Conservation (phyloP, 2,329 filamentous ascomycete species). For the Xylariaceae sp. region DNA sequence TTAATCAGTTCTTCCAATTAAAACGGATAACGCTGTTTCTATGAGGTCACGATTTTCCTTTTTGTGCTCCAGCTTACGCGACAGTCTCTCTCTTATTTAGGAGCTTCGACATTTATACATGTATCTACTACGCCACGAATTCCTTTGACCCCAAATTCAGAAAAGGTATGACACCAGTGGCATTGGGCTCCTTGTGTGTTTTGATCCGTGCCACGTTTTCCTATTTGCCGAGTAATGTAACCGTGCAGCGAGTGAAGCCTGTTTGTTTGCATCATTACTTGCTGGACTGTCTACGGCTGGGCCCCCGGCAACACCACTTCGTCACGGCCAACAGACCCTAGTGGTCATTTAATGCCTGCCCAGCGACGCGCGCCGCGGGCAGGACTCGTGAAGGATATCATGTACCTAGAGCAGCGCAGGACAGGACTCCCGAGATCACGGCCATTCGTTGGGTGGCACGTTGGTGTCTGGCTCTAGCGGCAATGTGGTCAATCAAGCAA, state of each 20-base stretch:
- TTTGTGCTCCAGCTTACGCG: neutral
- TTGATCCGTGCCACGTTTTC: neutral
- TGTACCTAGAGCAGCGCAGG: neutral
- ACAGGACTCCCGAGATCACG: neutral
- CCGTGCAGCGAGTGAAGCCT: neutral
- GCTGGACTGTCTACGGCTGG: neutral
- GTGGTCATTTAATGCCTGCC: neutral
- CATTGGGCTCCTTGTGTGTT: neutral
- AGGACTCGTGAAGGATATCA: neutral
- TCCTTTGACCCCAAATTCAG: neutral
- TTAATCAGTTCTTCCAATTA: neutral
- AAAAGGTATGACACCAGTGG: neutral
- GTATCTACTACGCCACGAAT: constrained; percentile 4
- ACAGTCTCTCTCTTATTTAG: neutral
- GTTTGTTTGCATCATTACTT: constrained; percentile 4
- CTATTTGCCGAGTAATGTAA: constrained; percentile 3
- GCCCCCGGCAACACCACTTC: constrained; percentile 1
- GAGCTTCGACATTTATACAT: constrained; percentile 1
- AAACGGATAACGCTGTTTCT: neutral
- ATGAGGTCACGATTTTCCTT: neutral
- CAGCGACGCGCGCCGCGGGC: neutral
- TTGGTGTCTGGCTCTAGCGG: neutral
- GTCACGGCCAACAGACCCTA: neutral
- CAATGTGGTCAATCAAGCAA: constrained; percentile 5
- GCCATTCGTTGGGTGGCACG: neutral